phyloP scores from a whole-genome alignment of 495 filamentous ascomycete genomes.

The Monascus purpureus region DNA sequence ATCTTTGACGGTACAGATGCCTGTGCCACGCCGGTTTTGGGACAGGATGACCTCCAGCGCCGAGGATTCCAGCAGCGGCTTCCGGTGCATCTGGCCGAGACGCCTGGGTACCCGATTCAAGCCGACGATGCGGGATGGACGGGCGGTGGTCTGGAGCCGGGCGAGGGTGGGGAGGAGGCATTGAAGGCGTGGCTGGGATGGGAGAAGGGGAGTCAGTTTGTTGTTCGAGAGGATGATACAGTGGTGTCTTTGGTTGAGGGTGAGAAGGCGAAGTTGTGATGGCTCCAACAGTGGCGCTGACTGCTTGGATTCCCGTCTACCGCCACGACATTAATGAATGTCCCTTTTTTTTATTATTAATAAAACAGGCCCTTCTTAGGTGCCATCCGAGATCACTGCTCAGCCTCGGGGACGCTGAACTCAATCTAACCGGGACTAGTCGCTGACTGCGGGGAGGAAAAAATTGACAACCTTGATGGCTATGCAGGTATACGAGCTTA shows the following conservation, averaged over 20 bases:
- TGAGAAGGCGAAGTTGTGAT: constrained; percentile 34
- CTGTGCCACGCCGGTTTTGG: constrained; percentile 77
- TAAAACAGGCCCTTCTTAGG: no score
- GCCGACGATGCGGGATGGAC: constrained; percentile 52
- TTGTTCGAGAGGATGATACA: constrained; percentile 42
- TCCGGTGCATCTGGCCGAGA: constrained; percentile 50
- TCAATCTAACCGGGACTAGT: no score
- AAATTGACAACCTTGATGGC: no score
- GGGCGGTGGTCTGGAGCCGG: constrained; percentile 43
- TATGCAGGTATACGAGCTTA: no score
- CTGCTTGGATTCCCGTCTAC: no score
- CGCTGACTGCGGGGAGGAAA: no score
- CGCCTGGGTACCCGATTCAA: constrained; percentile 45
- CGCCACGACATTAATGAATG: no score
- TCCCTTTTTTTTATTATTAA: no score
- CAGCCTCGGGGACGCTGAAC: no score
- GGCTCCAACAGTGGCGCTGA: no score
- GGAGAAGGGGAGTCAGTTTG: constrained; percentile 55
- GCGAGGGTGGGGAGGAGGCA: constrained; percentile 55
- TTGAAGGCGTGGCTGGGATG: constrained; percentile 68
- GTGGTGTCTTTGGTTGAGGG: constrained; percentile 30
- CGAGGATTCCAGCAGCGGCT: constrained; percentile 61
- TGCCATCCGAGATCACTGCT: no score
- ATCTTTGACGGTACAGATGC: constrained; percentile 85
- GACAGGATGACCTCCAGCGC: constrained; percentile 55